Evolutionary conservation across 2,329 filamentous ascomycete genomes (phyloP), one percentile per base, ranked within the genome.

Genomic region (Amauroascus niger): DNA sequence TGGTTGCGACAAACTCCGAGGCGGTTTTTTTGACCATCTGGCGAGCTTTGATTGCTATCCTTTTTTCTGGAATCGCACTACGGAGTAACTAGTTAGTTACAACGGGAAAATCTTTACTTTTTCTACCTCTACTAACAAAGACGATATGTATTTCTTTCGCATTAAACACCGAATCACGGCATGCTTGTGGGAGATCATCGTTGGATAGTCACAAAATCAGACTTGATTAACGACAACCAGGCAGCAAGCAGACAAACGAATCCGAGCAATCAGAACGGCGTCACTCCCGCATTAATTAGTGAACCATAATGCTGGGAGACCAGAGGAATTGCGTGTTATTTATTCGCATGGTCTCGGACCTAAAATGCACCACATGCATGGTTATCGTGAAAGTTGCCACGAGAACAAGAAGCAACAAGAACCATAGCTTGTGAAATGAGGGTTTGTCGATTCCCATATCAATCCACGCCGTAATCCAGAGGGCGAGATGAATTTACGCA

Each of bases 11-110:
- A 41, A n/a, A n/a, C 20, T 41, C 39, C 20, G 18, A 41, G 39
- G 20, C 8, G 13, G 13, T 20, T n/a, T 49, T 13, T 16, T 24
- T 6, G 22, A 41, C 35, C 35, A 50, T 50, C 8, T 50, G 37
- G 47, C 48, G 40, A 41, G 37, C 22, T 50, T 32, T 43, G 48
- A 50, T 50, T 50, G 48, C 35, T 50, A 50, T 16, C 48, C 47
- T 32, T 50, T 22, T n/a, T 20, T 40, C 48, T 43, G 48, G 48
- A 41, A 40, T 32, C 48, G n/a, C 24, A 50, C 18, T 18, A 9
- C 35, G 16, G 13, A 32, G 5, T 9, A 30, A 9, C 26, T 30
- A n/a, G n/a, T n/a, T n/a, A n/a, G n/a, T n/a, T n/a, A n/a, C n/a
- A n/a, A n/a, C n/a, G n/a, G n/a, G 33, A 18, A 20, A 45, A 16